Percentiles rank a stretch among this genome's conserved stretches.
Conservation (phyloP, 2,329 filamentous ascomycete species). For the Colletotrichum magnum region DNA sequence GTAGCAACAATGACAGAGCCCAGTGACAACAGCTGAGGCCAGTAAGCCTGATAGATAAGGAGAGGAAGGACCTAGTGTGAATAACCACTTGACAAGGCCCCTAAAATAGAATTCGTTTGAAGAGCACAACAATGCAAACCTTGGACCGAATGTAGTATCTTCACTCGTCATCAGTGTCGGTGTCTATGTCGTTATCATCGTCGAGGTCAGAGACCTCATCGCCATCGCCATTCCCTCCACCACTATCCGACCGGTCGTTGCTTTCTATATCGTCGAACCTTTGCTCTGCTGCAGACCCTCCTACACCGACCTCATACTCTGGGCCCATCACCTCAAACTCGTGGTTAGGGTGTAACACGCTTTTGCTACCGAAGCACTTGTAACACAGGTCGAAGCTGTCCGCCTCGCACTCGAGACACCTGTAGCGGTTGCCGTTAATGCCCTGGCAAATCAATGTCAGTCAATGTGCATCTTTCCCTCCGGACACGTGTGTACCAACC, state of each 20-base stretch:
- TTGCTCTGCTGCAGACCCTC: no score
- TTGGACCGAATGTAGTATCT: no score
- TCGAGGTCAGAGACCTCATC: neutral
- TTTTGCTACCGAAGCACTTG: conserved; percentile 17
- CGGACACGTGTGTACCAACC: neutral
- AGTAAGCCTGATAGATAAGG: no score
- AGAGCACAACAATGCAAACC: no score
- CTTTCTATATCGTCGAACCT: neutral
- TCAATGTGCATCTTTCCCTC: neutral
- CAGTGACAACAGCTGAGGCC: no score
- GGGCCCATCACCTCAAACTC: conserved; percentile 10
- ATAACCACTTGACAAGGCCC: no score
- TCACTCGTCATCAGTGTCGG: neutral
- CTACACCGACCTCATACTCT: neutral
- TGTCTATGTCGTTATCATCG: neutral
- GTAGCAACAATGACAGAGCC: no score
- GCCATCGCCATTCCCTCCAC: neutral
- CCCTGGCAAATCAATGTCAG: neutral
- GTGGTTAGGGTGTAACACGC: conserved; percentile 5
- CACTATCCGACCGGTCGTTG: neutral
- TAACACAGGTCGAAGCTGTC: conserved; percentile 4
- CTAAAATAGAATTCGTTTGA: no score
- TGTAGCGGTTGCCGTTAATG: conserved; percentile 7
- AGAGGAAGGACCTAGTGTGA: no score
- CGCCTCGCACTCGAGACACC: conserved; percentile 8